These are phyloP conservation scores for Hamamelis virginiana DNA, from an alignment of 164 flowering plant species.

Conservation along the genomic window DNA sequence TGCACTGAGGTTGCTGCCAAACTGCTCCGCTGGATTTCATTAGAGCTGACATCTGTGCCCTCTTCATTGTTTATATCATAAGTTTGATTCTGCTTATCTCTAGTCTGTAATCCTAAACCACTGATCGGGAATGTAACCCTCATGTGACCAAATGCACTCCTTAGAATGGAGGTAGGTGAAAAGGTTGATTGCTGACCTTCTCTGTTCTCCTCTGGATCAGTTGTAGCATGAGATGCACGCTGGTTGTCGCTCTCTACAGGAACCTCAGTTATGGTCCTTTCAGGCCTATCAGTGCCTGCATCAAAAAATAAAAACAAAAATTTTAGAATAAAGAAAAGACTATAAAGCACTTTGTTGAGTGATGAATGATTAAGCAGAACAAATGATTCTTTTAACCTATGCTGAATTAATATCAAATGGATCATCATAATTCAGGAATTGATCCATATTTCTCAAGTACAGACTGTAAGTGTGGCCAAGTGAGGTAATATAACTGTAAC, in stretches of 20 bases:
- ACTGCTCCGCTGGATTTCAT: slow-evolving; percentile 12
- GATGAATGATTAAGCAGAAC: background rate
- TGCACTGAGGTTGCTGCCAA: slow-evolving; percentile 7
- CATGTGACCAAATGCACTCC: slow-evolving; percentile 42
- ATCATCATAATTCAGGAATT: background rate
- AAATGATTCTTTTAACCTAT: too few species aligned
- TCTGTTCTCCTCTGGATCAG: slow-evolving; percentile 21
- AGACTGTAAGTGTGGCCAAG: background rate
- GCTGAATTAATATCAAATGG: background rate
- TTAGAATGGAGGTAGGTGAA: slow-evolving; percentile 31
- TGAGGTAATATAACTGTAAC: background rate
- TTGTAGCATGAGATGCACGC: slow-evolving; percentile 17
- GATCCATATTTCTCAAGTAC: background rate
- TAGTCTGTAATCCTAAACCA: slow-evolving; percentile 4
- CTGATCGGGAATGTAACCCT: slow-evolving; percentile 20
- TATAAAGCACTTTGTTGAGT: background rate
- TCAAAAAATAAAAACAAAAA: slow-evolving; percentile 1
- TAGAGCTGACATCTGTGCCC: slow-evolving; percentile 10
- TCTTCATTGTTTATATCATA: slow-evolving; percentile 15
- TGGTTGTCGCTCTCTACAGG: slow-evolving; percentile 16
- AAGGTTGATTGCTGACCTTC: slow-evolving; percentile 8
- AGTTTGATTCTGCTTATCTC: slow-evolving; percentile 6
- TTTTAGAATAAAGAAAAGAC: background rate
- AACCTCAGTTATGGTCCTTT: slow-evolving; percentile 17
- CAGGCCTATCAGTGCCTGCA: slow-evolving; percentile 29